Evolutionary conservation across 306 rosid species (phyloP).

Genomic region (Pueraria montana): DNA sequence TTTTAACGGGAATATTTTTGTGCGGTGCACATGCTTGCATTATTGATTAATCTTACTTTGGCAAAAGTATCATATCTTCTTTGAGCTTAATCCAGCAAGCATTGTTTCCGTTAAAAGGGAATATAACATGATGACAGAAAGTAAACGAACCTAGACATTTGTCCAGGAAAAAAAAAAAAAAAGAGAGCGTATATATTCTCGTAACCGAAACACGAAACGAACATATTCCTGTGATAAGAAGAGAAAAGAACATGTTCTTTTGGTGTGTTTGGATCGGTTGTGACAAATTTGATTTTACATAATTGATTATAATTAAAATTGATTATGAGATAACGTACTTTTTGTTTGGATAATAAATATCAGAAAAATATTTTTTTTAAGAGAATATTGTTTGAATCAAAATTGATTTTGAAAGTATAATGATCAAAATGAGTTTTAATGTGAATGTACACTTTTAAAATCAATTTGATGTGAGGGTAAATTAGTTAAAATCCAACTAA

Average conservation of each 20-base stretch:
- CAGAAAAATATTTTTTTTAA: too few relatives aligned
- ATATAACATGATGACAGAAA: not conserved
- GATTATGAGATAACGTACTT: too few relatives aligned
- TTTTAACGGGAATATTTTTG: not conserved
- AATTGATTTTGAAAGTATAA: too few relatives aligned
- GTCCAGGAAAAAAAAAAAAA: not conserved
- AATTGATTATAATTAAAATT: too few relatives aligned
- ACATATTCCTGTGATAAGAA: not conserved
- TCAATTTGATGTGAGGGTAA: too few relatives aligned
- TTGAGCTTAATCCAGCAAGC: not conserved
- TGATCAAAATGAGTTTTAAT: too few relatives aligned
- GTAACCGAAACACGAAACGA: conserved; percentile 4
- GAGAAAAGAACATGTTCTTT: not conserved
- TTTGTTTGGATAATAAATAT: too few relatives aligned
- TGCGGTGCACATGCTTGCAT: not conserved
- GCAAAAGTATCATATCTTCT: not conserved
- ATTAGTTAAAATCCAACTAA: too few relatives aligned
- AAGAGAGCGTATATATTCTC: not conserved
- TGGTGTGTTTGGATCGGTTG: too few relatives aligned
- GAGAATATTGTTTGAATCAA: too few relatives aligned
- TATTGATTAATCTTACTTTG: not conserved
- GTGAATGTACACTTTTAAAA: too few relatives aligned
- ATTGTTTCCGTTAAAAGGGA: not conserved
- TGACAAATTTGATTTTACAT: too few relatives aligned
- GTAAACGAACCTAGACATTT: not conserved